Conservation (phyloP, 108 stramenopile species). For the Cylindrotheca closterium region DNA sequence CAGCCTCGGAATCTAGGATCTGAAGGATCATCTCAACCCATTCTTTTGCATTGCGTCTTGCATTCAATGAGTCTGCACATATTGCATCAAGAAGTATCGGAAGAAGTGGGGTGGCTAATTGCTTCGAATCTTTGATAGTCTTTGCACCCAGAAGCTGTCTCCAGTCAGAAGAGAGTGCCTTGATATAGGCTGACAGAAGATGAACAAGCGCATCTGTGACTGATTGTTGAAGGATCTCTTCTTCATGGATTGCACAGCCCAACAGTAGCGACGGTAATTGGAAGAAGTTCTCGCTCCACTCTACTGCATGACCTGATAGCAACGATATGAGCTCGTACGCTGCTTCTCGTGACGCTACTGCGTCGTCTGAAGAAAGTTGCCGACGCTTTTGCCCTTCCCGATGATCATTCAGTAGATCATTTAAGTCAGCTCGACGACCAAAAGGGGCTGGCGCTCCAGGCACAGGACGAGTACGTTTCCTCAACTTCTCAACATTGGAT, state of each 20-base stretch:
- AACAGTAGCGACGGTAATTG: constrained; percentile 21
- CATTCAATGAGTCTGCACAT: constrained; percentile 12
- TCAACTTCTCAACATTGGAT: constrained; percentile 6
- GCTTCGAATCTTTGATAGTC: constrained; percentile 2
- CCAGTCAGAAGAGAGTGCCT: constrained; percentile 2
- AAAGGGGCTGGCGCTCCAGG: constrained; percentile 24
- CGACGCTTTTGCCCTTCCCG: constrained; percentile 13
- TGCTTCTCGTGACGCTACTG: constrained; percentile 8
- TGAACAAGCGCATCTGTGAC: constrained; percentile 13
- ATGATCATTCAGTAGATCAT: constrained; percentile 19
- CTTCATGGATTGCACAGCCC: constrained; percentile 26
- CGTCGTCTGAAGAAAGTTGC: constrained; percentile 8
- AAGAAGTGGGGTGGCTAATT: constrained; percentile 19
- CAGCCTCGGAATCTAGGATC: constrained; percentile 23
- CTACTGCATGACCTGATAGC: constrained; percentile 1
- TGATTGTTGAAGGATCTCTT: constrained; percentile 5
- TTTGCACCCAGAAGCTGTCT: not conserved
- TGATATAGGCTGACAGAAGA: constrained; percentile 5
- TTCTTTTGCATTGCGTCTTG: constrained; percentile 3
- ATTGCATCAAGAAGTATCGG: constrained; percentile 22
- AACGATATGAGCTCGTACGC: constrained; percentile 20
- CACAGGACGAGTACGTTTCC: not conserved
- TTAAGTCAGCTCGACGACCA: constrained; percentile 15
- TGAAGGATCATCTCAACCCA: constrained; percentile 17
- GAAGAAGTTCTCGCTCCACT: constrained; percentile 1